These are phyloP conservation scores for Suillus luteus DNA, from an alignment of 768 basidiomycete species.

Conservation along the genomic window DNA sequence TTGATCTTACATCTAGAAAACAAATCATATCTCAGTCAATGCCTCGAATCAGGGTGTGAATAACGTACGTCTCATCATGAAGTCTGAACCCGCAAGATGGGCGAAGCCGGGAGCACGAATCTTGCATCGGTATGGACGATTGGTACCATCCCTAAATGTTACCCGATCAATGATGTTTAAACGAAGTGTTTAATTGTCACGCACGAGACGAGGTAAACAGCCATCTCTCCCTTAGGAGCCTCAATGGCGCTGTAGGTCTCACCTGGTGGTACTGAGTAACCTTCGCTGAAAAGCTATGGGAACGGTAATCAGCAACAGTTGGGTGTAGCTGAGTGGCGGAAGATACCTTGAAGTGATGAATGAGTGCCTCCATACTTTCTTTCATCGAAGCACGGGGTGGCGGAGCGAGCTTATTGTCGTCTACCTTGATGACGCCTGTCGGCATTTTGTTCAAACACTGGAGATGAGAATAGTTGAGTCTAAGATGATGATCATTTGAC, in stretches of 20 bases:
- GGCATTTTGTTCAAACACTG: conserved; percentile 98
- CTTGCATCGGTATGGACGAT: conserved; percentile 95
- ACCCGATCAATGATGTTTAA: conserved; percentile 6
- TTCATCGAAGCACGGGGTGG: conserved; percentile 98
- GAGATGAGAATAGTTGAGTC: background rate
- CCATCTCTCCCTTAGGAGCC: conserved; percentile 99
- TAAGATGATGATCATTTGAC: background rate
- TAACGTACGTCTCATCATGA: conserved; percentile 92
- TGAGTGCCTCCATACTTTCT: conserved; percentile 97
- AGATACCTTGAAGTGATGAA: conserved; percentile 94
- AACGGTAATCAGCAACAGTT: conserved; percentile 6
- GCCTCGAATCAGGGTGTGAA: conserved; percentile 13
- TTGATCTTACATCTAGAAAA: conserved; percentile 39
- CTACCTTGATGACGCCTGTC: conserved; percentile 86
- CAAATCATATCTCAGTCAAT: conserved; percentile 11
- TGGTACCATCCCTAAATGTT: conserved; percentile 76
- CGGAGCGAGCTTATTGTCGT: conserved; percentile 96
- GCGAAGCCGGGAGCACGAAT: conserved; percentile 97
- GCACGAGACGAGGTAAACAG: conserved; percentile 93
- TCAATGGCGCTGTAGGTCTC: conserved; percentile 98
- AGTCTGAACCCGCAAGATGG: conserved; percentile 93
- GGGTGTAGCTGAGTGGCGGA: background rate
- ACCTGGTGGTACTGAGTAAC: conserved; percentile 93
- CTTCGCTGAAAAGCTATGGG: conserved; percentile 87
- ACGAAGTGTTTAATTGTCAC: conserved; percentile 29